Evolutionary conservation across 805 yeast genomes (phyloP).

Genomic region (Yamadazyma takamatsuzukensis): DNA sequence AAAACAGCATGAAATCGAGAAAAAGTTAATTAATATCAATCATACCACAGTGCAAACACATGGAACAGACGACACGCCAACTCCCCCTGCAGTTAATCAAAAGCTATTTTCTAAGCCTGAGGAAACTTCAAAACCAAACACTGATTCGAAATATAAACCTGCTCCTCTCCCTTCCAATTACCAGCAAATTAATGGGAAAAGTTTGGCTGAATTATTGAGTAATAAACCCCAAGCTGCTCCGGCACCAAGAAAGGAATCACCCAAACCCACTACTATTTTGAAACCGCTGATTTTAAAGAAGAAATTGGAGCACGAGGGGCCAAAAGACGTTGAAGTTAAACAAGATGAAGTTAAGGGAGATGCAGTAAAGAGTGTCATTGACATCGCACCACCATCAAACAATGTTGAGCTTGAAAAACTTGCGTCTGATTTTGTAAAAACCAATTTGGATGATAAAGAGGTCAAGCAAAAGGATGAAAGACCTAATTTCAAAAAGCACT

Average conservation of each 20-base stretch:
- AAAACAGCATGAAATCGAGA: conserved; percentile 60
- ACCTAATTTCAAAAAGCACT: conserved; percentile 31
- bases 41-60: conserved; percentile 28
- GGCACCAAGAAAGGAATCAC: conserved; percentile 14
- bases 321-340: neutral
- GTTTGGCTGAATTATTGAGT: conserved; percentile 39
- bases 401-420: too few relatives aligned
- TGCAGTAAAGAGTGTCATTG: too few relatives aligned
- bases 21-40: conserved; percentile 25
- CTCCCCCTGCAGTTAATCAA: conserved; percentile 1
- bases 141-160: conserved; percentile 8
- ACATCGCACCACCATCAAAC: too few relatives aligned
- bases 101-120: neutral
- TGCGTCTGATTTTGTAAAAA: too few relatives aligned
- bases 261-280: conserved; percentile 18
- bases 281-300: conserved; percentile 41
- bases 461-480: conserved; percentile 18
- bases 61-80: conserved; percentile 2
- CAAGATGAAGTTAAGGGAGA: too few relatives aligned
- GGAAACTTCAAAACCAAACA: neutral
- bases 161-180: conserved; percentile 19
- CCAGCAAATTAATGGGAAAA: conserved; percentile 19
- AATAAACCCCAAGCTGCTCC: conserved; percentile 13
- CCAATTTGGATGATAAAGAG: too few relatives aligned
- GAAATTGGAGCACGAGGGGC: conserved; percentile 12